These are phyloP conservation scores for Blastomyces gilchristii DNA, from an alignment of 2,329 filamentous ascomycete genomes.

Conservation along the genomic window DNA sequence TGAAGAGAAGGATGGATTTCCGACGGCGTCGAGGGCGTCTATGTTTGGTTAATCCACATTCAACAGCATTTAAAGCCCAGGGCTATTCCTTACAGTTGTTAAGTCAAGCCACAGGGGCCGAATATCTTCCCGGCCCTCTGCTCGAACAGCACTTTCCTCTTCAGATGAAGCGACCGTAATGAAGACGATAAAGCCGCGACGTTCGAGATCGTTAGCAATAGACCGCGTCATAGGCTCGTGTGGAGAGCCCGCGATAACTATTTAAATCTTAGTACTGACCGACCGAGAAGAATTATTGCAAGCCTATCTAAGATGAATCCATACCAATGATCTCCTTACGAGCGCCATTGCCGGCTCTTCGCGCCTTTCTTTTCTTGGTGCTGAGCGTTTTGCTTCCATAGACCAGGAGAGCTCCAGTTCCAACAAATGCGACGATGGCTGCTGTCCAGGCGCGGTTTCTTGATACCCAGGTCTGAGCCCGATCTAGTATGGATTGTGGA, in stretches of 20 bases:
- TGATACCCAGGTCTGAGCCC: constrained; percentile 59
- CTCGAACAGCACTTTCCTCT: constrained; percentile 69
- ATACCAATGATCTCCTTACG: constrained; percentile 66
- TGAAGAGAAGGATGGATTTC: constrained; percentile 54
- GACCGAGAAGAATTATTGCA: background rate
- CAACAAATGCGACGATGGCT: constrained; percentile 58
- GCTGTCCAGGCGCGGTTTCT: constrained; percentile 65
- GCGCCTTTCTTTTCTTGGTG: constrained; percentile 58
- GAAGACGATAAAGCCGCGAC: constrained; percentile 87
- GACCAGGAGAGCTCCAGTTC: constrained; percentile 51
- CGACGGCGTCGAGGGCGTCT: constrained; percentile 52
- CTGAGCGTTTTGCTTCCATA: constrained; percentile 51
- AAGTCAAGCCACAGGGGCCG: constrained; percentile 73
- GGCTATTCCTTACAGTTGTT: constrained; percentile 36
- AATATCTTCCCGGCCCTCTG: constrained; percentile 69
- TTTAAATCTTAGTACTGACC: constrained; percentile 18
- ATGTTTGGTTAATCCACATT: constrained; percentile 12
- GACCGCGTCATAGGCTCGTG: constrained; percentile 74
- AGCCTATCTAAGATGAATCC: constrained; percentile 14
- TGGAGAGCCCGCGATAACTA: constrained; percentile 79
- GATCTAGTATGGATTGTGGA: constrained; percentile 41
- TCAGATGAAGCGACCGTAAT: constrained; percentile 76
- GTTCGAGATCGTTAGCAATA: constrained; percentile 74
- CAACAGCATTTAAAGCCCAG: background rate
- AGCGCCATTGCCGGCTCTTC: constrained; percentile 69